Evolutionary conservation across 148 eudicot genomes (phyloP).

Genomic region (Fagopyrum esculentum): DNA sequence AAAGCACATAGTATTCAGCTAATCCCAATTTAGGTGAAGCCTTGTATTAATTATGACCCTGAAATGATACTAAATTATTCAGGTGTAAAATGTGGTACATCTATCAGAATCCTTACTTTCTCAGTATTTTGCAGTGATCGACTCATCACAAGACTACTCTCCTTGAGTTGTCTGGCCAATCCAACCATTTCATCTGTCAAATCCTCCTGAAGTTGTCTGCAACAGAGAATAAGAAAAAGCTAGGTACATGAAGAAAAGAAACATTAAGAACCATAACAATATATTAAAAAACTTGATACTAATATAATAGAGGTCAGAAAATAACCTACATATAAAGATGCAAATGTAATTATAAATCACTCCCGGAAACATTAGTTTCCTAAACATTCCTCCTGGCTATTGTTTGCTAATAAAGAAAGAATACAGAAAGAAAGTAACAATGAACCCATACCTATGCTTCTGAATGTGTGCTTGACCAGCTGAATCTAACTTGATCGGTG

Average conservation of each 20-base stretch:
- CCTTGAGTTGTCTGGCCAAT: constrained; percentile 81
- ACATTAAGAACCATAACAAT: neutral
- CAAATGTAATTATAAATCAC: too few species aligned
- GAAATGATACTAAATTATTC: neutral
- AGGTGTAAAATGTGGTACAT: neutral
- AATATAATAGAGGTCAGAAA: neutral
- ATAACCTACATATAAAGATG: neutral
- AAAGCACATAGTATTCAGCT: neutral
- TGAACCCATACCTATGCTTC: constrained; percentile 58
- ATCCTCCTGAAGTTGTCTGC: constrained; percentile 95
- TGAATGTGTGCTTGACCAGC: constrained; percentile 59
- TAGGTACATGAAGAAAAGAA: neutral
- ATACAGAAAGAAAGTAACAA: neutral
- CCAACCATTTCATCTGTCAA: constrained; percentile 96
- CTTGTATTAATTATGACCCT: neutral
- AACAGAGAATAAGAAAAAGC: constrained; percentile 9
- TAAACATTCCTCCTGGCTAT: too few species aligned
- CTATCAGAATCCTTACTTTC: constrained; percentile 40
- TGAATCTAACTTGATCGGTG: constrained; percentile 61
- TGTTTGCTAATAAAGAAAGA: too few species aligned
- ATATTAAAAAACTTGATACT: neutral
- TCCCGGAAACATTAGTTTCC: too few species aligned
- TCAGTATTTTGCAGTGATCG: constrained; percentile 76
- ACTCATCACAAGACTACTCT: constrained; percentile 76
- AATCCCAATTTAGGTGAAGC: neutral